These are phyloP conservation scores for Colletotrichum noveboracense DNA, from an alignment of 2,329 filamentous ascomycete genomes.

Conservation along the genomic window DNA sequence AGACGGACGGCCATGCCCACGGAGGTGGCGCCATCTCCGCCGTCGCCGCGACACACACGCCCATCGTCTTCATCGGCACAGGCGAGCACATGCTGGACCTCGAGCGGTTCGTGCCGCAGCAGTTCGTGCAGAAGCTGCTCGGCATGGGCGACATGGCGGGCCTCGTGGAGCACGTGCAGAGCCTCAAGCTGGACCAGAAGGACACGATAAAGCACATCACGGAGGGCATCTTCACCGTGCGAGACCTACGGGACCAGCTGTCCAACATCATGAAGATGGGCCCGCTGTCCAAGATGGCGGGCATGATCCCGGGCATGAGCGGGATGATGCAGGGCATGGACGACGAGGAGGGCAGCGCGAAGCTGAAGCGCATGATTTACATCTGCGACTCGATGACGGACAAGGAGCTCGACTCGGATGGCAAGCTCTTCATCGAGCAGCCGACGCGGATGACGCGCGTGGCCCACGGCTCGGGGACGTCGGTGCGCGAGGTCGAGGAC, in stretches of 20 bases:
- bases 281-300: constrained; percentile 93
- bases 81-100: constrained; percentile 97
- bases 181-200: constrained; percentile 94
- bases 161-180: constrained; percentile 94
- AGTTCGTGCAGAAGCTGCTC: constrained; percentile 91
- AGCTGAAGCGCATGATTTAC: constrained; percentile 98
- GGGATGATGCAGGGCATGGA: constrained; percentile 96
- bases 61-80: constrained; percentile 97
- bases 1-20: constrained; percentile 94
- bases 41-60: constrained; percentile 93
- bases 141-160: constrained; percentile 98
- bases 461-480: constrained; percentile 87
- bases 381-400: constrained; percentile 98
- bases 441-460: constrained; percentile 92
- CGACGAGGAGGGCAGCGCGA: constrained; percentile 92
- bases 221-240: constrained; percentile 93
- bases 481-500: constrained; percentile 92
- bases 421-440: constrained; percentile 91
- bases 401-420: constrained; percentile 93
- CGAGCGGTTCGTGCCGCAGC: constrained; percentile 89
- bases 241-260: constrained; percentile 93
- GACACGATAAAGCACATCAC: constrained; percentile 99
- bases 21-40: constrained; percentile 98
- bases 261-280: constrained; percentile 99
- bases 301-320: constrained; percentile 96